Evolutionary conservation across 148 eudicot genomes (phyloP), one percentile per base, ranked within the genome.

Genomic region (Camellia lanceoleosa): DNA sequence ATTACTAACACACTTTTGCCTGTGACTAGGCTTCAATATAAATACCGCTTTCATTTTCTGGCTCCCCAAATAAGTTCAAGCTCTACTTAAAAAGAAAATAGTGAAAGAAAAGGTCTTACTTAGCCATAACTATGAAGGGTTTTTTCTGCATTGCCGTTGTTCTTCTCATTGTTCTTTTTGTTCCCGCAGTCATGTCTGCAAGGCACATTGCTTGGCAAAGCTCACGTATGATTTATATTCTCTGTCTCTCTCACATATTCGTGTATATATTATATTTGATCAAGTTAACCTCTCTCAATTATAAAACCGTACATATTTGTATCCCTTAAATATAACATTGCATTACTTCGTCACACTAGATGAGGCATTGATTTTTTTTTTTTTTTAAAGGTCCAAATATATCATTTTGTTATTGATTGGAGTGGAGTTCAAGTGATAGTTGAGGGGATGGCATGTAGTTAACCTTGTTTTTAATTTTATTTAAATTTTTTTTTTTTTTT

Each of bases 11-110:
- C 68, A 61, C 82, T 55, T 51, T 71, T 77, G 71, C 83, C 63
- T 88, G 90, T 88, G 89, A 90, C 83, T 90, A 83, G 85, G 85
- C 80, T 83, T 90, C 82, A 86, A 82, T 87, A 30, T 41, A 0
- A 56, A n/a, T 23, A 74, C 81, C 79, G 10, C 71, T 58, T 69
- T 42, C 41, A 44, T 76, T 69, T 70, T 30, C 38, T 30, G 38
- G 38, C 38, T 30, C 38, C 38, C 55, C 30, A 60, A 58, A 46
- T 12, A 75, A 58, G 16, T 13, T 38, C 51, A 38, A 8, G 59
- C 66, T 49, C 67, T 12, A 49, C 4, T 11, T 11, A 59, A 5
- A 49, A 54, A 23, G 44, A 1, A 20, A 15, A 44, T 30, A 42
- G 7, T 1, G 14, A 3, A 44, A 3, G 0, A 16, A 42, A 69